Base-by-base conservation (phyloP, 495 filamentous ascomycete genomes). In the Penicillium desertorum region DNA sequence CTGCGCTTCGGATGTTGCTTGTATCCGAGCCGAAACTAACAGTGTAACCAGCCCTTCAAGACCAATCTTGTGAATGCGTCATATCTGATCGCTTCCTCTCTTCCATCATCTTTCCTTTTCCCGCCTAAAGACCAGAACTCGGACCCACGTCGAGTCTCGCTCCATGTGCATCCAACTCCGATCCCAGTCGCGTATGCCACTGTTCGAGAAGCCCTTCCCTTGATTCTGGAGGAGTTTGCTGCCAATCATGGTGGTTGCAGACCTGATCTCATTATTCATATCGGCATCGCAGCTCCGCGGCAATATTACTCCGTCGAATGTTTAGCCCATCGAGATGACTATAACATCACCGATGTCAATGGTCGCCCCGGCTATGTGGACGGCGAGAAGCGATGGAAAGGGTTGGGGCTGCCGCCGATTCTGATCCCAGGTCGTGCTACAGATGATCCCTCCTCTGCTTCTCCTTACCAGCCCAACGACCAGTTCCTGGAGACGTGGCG, bases 261-360 rank as follows among this genome's bases (percentile, higher is more conserved):
- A 42, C 81, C 87, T 20, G 88, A 91, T 69, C 69, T 87, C 20
- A 78, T 86, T 12, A 70, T 96, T 5, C 89, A 93, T 66, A 87
- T 96, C 56, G 91, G 91, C 37, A 89, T 95, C 76, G 89, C 91
- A 0, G 82, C 88, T 0, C 85, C 86, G 29, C 75, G 87, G 20
- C 71, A 69, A 0, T 84, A 82, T 54, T 95, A 90, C 68, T 81
- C 82, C 2, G 71, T 93, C 5, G 91, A 96, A 66, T 75, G 80
- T 8, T 74, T 80, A 8, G 90, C 83, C 2, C 88, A 91, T 46
- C 78, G 88, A n/a, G 85, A 88, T 58, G 85, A 86, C n/a, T 96
- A 95, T 64, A 65, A 67, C 29, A 82, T 83, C 66, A 75, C 76
- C 32, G 91, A 95, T 58, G 82, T 90, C 29, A 81, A 88, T 51